Evolutionary conservation across 2,329 filamentous ascomycete species (phyloP).

Genomic region (Talaromyces sp.): DNA sequence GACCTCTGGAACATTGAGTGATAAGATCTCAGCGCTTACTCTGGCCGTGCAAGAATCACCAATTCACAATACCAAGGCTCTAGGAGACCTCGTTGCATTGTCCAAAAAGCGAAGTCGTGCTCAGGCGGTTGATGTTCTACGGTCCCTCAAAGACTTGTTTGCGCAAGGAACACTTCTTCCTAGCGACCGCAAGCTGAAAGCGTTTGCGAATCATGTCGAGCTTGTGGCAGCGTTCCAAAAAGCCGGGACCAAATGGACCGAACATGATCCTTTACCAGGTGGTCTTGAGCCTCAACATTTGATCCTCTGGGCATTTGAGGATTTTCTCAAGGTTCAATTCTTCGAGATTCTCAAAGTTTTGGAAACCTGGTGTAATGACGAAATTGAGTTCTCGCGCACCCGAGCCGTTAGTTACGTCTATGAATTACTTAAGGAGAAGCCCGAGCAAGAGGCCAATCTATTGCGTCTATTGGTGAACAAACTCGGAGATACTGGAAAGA

Average conservation of each 20-base stretch:
- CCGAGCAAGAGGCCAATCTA: slow-evolving; percentile 94
- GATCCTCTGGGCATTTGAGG: slow-evolving; percentile 86
- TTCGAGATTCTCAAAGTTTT: slow-evolving; percentile 90
- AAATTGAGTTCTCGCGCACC: slow-evolving; percentile 88
- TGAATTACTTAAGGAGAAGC: slow-evolving; percentile 88
- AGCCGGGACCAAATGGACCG: slow-evolving; percentile 61
- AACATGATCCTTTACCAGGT: slow-evolving; percentile 68
- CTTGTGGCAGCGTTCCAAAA: slow-evolving; percentile 69
- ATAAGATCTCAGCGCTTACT: slow-evolving; percentile 94
- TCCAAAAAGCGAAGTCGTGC: slow-evolving; percentile 92
- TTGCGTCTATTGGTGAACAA: slow-evolving; percentile 92
- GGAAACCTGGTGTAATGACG: slow-evolving; percentile 90
- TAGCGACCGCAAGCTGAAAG: slow-evolving; percentile 71
- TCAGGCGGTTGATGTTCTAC: slow-evolving; percentile 87
- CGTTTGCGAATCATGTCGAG: slow-evolving; percentile 75
- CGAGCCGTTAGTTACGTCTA: slow-evolving; percentile 88
- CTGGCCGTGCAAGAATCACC: slow-evolving; percentile 94
- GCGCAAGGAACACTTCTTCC: slow-evolving; percentile 85
- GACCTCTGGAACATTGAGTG: slow-evolving; percentile 90
- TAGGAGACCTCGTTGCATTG: slow-evolving; percentile 76
- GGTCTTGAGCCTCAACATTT: slow-evolving; percentile 73
- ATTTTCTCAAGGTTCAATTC: slow-evolving; percentile 91
- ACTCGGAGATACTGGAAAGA: slow-evolving; percentile 89
- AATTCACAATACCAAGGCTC: slow-evolving; percentile 82
- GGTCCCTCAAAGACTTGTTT: slow-evolving; percentile 89